Base-by-base conservation (phyloP, 2,329 filamentous ascomycete species). In the Calonectria crousiana region DNA sequence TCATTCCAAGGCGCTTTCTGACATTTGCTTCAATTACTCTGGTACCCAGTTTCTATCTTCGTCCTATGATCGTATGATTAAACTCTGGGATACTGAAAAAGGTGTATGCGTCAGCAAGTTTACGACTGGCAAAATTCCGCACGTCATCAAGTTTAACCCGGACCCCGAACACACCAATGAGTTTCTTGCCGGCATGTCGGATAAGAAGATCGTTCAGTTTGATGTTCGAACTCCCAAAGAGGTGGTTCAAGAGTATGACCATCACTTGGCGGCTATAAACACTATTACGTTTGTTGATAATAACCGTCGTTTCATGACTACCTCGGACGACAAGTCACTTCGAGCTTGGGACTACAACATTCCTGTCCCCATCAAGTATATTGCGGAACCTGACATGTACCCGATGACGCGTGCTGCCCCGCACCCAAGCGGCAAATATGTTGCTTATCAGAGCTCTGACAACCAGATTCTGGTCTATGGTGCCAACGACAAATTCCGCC, bases 301-400 rank as follows among this genome's bases (percentile, higher is more conserved):
- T 73, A 95, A 96, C 84, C 93, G 96, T 44, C 94, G 97, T 51
- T 99, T 99, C 89, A 97, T 99, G 88, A 98, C 96, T 32, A 99
- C 97, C 0, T 98, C 95, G 0, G 97, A 99, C 87, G 97, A 99
- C 88, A 98, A 98, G 85, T 96, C 94, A 10, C 90, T 99, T 30
- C 93, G 97, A 74, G 96, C 96, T 1, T 99, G 97, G 97, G 97
- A 99, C 86, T 98, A 98, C 87, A 95, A 96, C 80, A 98, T 99
- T 79, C 97, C 97, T 1, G 97, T 99, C 0, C 97, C 97, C 0
- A 98, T 99, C 89, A 98, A 98, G 84, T 97, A 97, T 87, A 97
- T 98, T 81, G 96, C 96, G 32, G 97, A 99, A 84, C 95, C 96
- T 2, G 95, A 98, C 88, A 98, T 99, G 95, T 99, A 97, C 85